A percentile compares a stretch with the other conserved stretches of the same genome.
phyloP scores from a whole-genome alignment of 768 basidiomycete genomes.

The Leccinum disarticulatum region DNA sequence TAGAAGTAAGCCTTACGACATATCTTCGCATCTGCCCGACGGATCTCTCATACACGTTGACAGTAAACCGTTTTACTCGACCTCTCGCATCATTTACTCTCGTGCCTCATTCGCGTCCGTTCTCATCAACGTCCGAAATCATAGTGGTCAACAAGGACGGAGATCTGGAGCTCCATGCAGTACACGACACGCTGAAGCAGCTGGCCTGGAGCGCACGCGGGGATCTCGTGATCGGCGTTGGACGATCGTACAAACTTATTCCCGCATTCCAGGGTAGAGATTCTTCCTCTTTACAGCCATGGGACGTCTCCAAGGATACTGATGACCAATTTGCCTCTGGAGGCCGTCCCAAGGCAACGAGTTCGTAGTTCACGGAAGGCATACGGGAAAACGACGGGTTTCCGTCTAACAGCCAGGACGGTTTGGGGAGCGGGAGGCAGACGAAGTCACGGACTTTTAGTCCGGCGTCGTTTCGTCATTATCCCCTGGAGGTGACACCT shows the following conservation, averaged over 20 bases:
- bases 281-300: constrained; percentile 39
- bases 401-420: constrained; percentile 35
- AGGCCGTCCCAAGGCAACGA: constrained; percentile 20
- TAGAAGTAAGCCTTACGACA: constrained; percentile 50
- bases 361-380: constrained; percentile 38
- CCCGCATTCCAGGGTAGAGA: constrained; percentile 47
- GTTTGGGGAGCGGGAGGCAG: constrained; percentile 34
- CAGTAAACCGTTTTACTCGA: constrained; percentile 65
- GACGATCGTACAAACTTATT: constrained; percentile 51
- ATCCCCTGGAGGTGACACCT: constrained; percentile 34
- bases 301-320: constrained; percentile 34
- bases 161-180: constrained; percentile 67
- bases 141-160: constrained; percentile 79
- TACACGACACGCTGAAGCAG: constrained; percentile 72
- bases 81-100: constrained; percentile 70
- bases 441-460: constrained; percentile 45
- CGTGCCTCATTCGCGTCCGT: constrained; percentile 47
- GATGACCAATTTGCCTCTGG: constrained; percentile 21
- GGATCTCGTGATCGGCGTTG: constrained; percentile 59
- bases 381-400: constrained; percentile 60
- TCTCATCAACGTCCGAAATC: constrained; percentile 54
- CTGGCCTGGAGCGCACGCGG: constrained; percentile 73
- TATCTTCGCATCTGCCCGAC: neutral
- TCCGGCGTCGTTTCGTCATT: constrained; percentile 48
- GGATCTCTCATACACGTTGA: constrained; percentile 1